These are phyloP conservation scores for Phalaenopsis aphrodite DNA, from an alignment of 106 monocot genomes.

Conservation along the genomic window DNA sequence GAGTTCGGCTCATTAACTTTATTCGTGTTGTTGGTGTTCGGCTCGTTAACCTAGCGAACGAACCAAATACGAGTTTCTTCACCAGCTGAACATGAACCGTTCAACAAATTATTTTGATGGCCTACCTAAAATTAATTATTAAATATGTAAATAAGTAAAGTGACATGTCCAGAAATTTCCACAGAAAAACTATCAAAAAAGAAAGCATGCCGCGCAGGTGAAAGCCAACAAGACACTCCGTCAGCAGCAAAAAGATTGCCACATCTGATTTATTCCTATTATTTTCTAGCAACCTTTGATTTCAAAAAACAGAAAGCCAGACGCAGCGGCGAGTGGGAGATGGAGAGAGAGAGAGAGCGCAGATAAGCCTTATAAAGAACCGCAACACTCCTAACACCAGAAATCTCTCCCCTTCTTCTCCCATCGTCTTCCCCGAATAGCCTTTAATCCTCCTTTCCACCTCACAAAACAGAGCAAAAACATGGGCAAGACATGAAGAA, in stretches of 20 bases:
- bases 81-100: no score
- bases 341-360: neutral
- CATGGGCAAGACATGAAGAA: neutral
- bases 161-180: no score
- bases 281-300: neutral
- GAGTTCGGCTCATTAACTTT: no score
- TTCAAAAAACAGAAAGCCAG: neutral
- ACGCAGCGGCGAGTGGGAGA: neutral
- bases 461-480: neutral
- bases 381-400: neutral
- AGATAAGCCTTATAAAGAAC: constrained; percentile 6
- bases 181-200: neutral
- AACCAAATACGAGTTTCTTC: no score
- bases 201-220: neutral
- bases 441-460: neutral
- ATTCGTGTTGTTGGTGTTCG: no score
- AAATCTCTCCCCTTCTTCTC: neutral
- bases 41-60: no score
- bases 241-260: neutral
- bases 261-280: no score
- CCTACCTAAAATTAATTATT: no score
- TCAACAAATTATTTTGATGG: no score
- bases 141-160: no score
- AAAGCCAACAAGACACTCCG: constrained; percentile 3
- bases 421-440: neutral